These are phyloP conservation scores for Ilex asprella DNA, from an alignment of 257 asterid species.

Conservation along the genomic window DNA sequence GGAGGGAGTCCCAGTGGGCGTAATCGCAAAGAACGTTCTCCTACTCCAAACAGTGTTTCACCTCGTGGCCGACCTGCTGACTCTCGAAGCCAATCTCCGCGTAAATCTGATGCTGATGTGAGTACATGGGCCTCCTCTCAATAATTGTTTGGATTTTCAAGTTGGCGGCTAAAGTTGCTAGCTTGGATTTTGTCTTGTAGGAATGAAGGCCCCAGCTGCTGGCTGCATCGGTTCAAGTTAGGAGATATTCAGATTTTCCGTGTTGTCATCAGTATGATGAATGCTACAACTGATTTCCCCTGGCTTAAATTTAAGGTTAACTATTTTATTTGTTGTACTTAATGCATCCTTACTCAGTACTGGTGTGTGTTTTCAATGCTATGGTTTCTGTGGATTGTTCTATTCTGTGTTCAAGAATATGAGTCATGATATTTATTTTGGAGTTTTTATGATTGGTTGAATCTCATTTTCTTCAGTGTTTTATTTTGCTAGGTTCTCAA, in stretches of 20 bases:
- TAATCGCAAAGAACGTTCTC: conserved; percentile 41
- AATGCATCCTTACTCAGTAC: conserved; percentile 17
- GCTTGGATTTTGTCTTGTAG: conserved; percentile 21
- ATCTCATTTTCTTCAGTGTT: conserved; percentile 3
- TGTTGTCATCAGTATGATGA: conserved; percentile 36
- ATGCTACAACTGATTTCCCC: conserved; percentile 19
- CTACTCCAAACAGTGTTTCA: conserved; percentile 62
- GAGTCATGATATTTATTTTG: background rate
- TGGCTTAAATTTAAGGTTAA: background rate
- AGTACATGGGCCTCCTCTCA: conserved; percentile 13
- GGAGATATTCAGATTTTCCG: conserved; percentile 21
- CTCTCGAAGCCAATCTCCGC: conserved; percentile 71
- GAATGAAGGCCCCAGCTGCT: conserved; percentile 21
- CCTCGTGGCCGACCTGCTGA: conserved; percentile 52
- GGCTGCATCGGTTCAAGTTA: background rate
- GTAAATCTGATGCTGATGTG: conserved; percentile 72
- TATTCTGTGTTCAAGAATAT: conserved; percentile 4
- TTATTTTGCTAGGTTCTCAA: conserved; percentile 5
- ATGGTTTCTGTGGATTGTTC: conserved; percentile 16
- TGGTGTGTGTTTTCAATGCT: conserved; percentile 22
- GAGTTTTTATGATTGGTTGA: conserved; percentile 9
- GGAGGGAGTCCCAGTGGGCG: conserved; percentile 58
- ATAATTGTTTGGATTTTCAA: background rate
- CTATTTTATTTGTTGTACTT: conserved; percentile 40
- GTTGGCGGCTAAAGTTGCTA: conserved; percentile 2